Evolutionary conservation across 805 yeast species (phyloP).

Genomic region (Cephaloascus albidus): DNA sequence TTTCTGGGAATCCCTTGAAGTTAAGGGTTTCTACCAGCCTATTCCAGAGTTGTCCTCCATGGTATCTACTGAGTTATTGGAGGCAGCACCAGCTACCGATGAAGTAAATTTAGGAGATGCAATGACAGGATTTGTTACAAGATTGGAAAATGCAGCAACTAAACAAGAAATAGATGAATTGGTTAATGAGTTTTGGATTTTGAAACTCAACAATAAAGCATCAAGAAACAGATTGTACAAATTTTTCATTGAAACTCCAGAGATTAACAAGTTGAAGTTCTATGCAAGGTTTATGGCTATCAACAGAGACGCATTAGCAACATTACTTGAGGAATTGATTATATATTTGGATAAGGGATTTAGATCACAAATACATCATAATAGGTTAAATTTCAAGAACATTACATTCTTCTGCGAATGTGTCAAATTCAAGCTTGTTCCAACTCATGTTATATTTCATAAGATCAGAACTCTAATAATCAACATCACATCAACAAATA

Average conservation of each 20-base stretch:
- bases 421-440: conserved; percentile 66
- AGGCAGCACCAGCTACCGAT: conserved; percentile 5
- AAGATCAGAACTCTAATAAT: conserved; percentile 54
- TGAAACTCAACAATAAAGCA: conserved; percentile 61
- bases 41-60: conserved; percentile 33
- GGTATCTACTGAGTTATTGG: conserved; percentile 15
- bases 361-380: conserved; percentile 49
- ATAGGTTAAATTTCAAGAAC: conserved; percentile 41
- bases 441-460: conserved; percentile 64
- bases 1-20: conserved; percentile 60
- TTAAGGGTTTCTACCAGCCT: conserved; percentile 53
- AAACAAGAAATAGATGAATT: conserved; percentile 42
- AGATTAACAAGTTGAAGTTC: conserved; percentile 33
- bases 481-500: conserved; percentile 40
- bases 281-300: conserved; percentile 66
- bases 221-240: conserved; percentile 52
- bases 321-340: conserved; percentile 42
- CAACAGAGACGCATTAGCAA: conserved; percentile 37
- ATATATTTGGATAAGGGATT: conserved; percentile 49
- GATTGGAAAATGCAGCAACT: conserved; percentile 31
- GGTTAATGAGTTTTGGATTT: conserved; percentile 36
- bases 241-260: conserved; percentile 41
- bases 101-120: conserved; percentile 18
- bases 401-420: conserved; percentile 64
- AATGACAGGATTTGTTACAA: conserved; percentile 31